Evolutionary conservation across 257 asterid genomes (phyloP).

Genomic region (Paraleonurus japonicus): DNA sequence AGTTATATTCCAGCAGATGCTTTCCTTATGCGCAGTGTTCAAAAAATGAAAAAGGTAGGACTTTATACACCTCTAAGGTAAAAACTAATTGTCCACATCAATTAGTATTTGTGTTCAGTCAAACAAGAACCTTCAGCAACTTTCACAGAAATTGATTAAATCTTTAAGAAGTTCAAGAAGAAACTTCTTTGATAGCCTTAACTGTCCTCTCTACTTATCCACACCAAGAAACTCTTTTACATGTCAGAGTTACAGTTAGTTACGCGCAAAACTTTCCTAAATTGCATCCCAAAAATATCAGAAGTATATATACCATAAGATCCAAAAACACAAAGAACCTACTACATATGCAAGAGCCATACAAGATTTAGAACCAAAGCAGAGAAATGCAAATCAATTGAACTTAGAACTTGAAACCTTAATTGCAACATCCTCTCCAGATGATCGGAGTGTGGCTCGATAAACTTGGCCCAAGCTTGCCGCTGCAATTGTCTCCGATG

Average conservation of each 20-base stretch:
- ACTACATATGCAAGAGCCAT: conserved; percentile 9
- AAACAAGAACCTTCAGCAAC: background rate
- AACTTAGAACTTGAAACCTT: conserved; percentile 55
- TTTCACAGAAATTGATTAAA: background rate
- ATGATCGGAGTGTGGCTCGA: conserved; percentile 88
- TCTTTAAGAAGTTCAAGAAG: background rate
- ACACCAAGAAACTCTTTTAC: background rate
- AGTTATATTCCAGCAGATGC: conserved; percentile 19
- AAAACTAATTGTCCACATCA: background rate
- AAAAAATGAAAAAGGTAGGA: conserved; percentile 15
- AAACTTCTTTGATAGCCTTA: background rate
- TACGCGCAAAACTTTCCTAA: conserved; percentile 3
- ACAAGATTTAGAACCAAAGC: conserved; percentile 19
- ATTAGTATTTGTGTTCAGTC: background rate
- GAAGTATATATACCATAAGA: background rate
- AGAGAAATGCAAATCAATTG: conserved; percentile 6
- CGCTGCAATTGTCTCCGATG: conserved; percentile 95
- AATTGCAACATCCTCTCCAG: conserved; percentile 98
- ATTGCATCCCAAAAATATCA: background rate
- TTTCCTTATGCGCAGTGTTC: conserved; percentile 10
- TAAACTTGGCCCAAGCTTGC: conserved; percentile 99
- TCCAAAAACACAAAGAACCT: background rate
- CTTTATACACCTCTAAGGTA: background rate
- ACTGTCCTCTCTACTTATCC: background rate
- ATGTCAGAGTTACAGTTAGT: background rate